Conservation (phyloP, 73 alveolate species). For the Tetrahymena malaccensis region DNA sequence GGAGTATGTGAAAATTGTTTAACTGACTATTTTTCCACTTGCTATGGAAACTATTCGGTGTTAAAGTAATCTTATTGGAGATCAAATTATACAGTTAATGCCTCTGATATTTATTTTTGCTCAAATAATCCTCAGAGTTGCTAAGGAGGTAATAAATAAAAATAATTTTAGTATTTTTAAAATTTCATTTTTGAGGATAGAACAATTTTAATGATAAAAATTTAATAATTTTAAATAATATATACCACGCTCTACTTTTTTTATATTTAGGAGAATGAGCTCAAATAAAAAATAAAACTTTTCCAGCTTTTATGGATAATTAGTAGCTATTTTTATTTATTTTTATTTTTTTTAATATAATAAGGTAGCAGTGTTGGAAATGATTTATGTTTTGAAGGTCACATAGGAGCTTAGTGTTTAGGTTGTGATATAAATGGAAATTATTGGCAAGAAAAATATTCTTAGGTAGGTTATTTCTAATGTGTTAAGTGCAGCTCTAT, state of each 20-base stretch:
- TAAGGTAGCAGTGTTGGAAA: not conserved
- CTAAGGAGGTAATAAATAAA: not conserved
- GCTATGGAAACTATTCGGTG: not conserved
- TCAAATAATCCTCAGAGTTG: not conserved
- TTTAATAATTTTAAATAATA: too few species aligned
- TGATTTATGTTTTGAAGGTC: not conserved
- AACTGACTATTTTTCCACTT: not conserved
- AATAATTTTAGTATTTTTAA: too few species aligned
- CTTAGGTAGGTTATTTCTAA: not conserved
- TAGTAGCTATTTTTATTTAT: too few species aligned
- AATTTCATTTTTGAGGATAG: too few species aligned
- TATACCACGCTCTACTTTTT: too few species aligned
- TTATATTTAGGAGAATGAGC: too few species aligned
- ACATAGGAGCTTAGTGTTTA: not conserved
- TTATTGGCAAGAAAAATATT: not conserved
- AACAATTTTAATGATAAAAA: too few species aligned
- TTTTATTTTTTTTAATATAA: too few species aligned
- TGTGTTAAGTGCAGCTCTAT: not conserved
- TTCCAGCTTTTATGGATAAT: too few species aligned
- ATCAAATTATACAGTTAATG: not conserved
- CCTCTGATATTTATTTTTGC: not conserved
- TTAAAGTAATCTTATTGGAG: not conserved
- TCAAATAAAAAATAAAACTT: too few species aligned
- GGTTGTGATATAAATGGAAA: not conserved
- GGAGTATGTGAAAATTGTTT: not conserved